phyloP scores from a whole-genome alignment of 257 asterid species.

The Przewalskia tangutica region DNA sequence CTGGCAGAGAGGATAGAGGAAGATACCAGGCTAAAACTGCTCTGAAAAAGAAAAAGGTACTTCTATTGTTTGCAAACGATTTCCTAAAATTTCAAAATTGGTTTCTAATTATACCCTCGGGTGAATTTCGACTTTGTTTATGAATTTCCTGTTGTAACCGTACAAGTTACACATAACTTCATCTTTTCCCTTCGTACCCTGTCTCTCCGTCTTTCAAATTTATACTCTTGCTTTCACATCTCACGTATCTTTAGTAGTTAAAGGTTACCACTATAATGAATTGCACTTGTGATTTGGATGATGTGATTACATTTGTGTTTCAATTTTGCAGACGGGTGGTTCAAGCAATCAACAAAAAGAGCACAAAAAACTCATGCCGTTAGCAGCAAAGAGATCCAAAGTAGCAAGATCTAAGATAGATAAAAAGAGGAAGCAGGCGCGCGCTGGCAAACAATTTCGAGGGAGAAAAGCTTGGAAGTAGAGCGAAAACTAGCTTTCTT shows the following conservation, averaged over 20 bases:
- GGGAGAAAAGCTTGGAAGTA: conserved; percentile 97
- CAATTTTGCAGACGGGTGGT: conserved; percentile 61
- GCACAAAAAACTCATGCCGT: conserved; percentile 67
- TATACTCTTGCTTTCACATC: neutral
- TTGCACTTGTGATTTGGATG: neutral
- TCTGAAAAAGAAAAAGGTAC: conserved; percentile 68
- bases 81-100: no score
- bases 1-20: conserved; percentile 70
- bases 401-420: conserved; percentile 31
- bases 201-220: neutral
- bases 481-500: neutral
- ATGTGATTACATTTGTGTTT: neutral
- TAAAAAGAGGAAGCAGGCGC: conserved; percentile 36
- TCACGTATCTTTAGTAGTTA: neutral
- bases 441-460: conserved; percentile 63
- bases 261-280: neutral
- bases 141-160: neutral
- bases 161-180: neutral
- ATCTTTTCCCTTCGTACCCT: neutral
- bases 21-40: conserved; percentile 55
- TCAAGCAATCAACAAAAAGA: conserved; percentile 69
- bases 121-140: neutral
- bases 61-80: neutral
- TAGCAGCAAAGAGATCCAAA: conserved; percentile 56
- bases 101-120: neutral